Conservation (phyloP, 2,329 filamentous ascomycete species). For the Pestalotiopsis sp. region DNA sequence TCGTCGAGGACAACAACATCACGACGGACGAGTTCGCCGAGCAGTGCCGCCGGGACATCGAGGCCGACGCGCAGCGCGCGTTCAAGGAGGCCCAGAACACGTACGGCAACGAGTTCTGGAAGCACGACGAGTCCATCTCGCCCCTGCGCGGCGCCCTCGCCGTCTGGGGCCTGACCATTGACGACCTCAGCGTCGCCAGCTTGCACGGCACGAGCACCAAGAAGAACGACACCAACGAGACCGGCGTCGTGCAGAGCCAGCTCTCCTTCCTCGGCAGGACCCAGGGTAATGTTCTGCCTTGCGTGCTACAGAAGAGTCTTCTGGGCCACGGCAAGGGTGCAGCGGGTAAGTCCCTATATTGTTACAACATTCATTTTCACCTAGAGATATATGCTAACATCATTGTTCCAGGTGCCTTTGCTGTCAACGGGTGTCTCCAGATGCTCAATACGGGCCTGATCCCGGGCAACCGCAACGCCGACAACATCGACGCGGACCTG, state of each 20-base stretch:
- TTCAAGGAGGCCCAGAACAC: constrained; percentile 22
- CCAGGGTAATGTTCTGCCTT: constrained; percentile 32
- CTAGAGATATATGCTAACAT: not conserved
- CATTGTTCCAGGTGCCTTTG: constrained; percentile 75
- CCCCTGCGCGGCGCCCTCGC: constrained; percentile 38
- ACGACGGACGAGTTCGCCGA: constrained; percentile 5
- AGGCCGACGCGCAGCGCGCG: constrained; percentile 21
- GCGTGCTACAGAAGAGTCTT: constrained; percentile 38
- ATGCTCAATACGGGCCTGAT: constrained; percentile 92
- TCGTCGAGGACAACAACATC: not conserved
- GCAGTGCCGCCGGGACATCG: constrained; percentile 15
- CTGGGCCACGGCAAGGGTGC: constrained; percentile 41
- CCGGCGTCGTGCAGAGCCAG: constrained; percentile 35
- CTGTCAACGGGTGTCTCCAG: constrained; percentile 98
- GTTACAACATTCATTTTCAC: not conserved
- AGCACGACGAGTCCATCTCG: constrained; percentile 28
- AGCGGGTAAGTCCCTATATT: constrained; percentile 29
- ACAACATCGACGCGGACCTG: constrained; percentile 69
- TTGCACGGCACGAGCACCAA: constrained; percentile 43
- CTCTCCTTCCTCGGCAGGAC: constrained; percentile 36
- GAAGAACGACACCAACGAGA: constrained; percentile 42
- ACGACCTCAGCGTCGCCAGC: constrained; percentile 39
- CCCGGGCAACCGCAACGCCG: constrained; percentile 95
- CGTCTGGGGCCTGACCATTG: constrained; percentile 36
- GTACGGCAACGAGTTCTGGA: constrained; percentile 33